A percentile compares a stretch with the other conserved stretches of the same genome.
Conservation (phyloP, 345 rosid genomes). For the Corchorus capsularis region DNA sequence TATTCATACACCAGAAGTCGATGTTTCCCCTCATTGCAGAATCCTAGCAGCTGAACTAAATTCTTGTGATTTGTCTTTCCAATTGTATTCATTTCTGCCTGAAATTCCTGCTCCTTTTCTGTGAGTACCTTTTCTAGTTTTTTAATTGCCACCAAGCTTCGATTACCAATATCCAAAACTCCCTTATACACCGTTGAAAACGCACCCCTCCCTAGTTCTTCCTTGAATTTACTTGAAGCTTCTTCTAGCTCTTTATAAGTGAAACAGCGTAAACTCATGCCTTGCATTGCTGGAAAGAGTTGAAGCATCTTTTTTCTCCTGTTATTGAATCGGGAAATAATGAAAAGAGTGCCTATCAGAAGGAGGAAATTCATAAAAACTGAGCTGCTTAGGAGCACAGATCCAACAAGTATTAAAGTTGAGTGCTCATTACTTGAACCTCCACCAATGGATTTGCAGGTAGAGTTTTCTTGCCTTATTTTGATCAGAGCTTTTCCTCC, state of each 20-base stretch:
- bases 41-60: slow-evolving; percentile 30
- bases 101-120: slow-evolving; percentile 31
- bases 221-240: slow-evolving; percentile 38
- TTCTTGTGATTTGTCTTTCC: slow-evolving; percentile 41
- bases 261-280: slow-evolving; percentile 24
- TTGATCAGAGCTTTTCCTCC: slow-evolving; percentile 42
- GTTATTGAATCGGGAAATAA: slow-evolving; percentile 8
- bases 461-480: slow-evolving; percentile 29
- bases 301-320: background rate
- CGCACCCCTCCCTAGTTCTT: slow-evolving; percentile 43
- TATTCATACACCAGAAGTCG: background rate
- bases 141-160: slow-evolving; percentile 21
- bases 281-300: background rate
- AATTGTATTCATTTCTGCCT: slow-evolving; percentile 34
- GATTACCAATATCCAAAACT: slow-evolving; percentile 10
- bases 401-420: slow-evolving; percentile 23
- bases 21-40: background rate
- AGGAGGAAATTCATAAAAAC: slow-evolving; percentile 31
- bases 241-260: slow-evolving; percentile 31
- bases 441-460: background rate
- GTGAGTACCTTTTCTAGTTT: slow-evolving; percentile 20
- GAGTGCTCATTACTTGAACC: background rate
- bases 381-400: slow-evolving; percentile 30
- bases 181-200: slow-evolving; percentile 46
- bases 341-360: slow-evolving; percentile 12